A percentile compares a stretch with the other conserved stretches of the same genome.
phyloP scores from a whole-genome alignment of 345 rosid genomes.

The Isatis tinctoria region DNA sequence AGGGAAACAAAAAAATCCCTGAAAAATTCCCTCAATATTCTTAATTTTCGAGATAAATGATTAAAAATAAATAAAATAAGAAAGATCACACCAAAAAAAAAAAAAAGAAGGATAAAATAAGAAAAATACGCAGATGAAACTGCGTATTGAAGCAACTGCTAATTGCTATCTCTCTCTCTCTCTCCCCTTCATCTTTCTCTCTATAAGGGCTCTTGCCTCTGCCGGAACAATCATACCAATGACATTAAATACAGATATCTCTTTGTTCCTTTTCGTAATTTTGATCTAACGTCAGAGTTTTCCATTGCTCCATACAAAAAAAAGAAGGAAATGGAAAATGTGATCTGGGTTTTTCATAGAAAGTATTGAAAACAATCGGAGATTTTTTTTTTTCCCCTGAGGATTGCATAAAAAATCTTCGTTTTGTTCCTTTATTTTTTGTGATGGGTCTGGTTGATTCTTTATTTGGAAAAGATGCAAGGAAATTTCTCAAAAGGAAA shows the following conservation, averaged over 20 bases:
- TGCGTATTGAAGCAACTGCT: conserved; percentile 31
- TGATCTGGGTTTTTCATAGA: conserved; percentile 25
- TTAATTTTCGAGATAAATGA: neutral
- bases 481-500: conserved; percentile 74
- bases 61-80: neutral
- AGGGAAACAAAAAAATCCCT: conserved; percentile 13
- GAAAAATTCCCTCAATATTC: conserved; percentile 1
- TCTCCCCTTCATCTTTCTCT: neutral
- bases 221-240: conserved; percentile 19
- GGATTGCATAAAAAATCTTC: neutral
- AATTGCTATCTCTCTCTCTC: neutral
- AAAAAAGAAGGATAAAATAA: no score
- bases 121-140: conserved; percentile 31
- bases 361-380: conserved; percentile 7
- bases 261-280: neutral
- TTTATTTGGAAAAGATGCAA: conserved; percentile 41
- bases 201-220: conserved; percentile 23
- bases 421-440: neutral
- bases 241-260: neutral
- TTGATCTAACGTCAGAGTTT: conserved; percentile 7
- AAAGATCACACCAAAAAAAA: no score
- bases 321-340: neutral
- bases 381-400: neutral
- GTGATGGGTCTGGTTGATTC: conserved; percentile 47
- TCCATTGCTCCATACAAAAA: neutral